These are phyloP conservation scores for Amniculicola lignicola DNA, from an alignment of 495 filamentous ascomycete genomes.

Conservation along the genomic window DNA sequence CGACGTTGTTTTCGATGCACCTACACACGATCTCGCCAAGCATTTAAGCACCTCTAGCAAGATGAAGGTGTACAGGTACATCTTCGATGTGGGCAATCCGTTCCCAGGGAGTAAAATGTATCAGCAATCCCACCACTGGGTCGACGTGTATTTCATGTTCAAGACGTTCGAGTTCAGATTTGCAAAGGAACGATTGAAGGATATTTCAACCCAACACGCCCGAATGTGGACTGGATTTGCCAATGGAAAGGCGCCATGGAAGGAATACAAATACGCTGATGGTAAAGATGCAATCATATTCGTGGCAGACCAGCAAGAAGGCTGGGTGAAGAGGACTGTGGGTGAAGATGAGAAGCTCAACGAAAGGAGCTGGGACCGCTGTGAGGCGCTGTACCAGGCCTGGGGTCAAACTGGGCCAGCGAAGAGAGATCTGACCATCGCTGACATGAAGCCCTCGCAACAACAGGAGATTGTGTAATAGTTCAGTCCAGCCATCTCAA, in stretches of 20 bases:
- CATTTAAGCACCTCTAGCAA: conserved; percentile 2
- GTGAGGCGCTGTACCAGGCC: conserved; percentile 9
- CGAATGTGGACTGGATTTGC: conserved; percentile 17
- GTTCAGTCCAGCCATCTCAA: not conserved
- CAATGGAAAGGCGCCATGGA: conserved; percentile 23
- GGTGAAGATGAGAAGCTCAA: conserved; percentile 9
- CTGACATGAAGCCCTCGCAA: conserved; percentile 9
- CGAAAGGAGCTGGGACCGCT: conserved; percentile 8
- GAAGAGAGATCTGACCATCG: conserved; percentile 1
- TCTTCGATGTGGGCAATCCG: conserved; percentile 21
- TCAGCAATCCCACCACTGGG: conserved; percentile 20
- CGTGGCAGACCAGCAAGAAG: conserved; percentile 16
- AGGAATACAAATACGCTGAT: conserved; percentile 3
- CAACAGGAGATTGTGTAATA: not conserved
- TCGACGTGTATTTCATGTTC: conserved; percentile 26
- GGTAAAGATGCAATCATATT: conserved; percentile 1
- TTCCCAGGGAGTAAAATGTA: conserved; percentile 10
- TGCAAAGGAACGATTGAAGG: not conserved
- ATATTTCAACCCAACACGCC: conserved; percentile 19
- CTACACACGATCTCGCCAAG: conserved; percentile 2
- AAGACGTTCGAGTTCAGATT: conserved; percentile 11
- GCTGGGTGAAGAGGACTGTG: conserved; percentile 18
- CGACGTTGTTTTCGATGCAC: conserved; percentile 14
- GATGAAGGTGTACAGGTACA: conserved; percentile 19
- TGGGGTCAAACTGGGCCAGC: not conserved